Conservation (phyloP, 352 stramenopile genomes). For the Blastocystis sp. region DNA sequence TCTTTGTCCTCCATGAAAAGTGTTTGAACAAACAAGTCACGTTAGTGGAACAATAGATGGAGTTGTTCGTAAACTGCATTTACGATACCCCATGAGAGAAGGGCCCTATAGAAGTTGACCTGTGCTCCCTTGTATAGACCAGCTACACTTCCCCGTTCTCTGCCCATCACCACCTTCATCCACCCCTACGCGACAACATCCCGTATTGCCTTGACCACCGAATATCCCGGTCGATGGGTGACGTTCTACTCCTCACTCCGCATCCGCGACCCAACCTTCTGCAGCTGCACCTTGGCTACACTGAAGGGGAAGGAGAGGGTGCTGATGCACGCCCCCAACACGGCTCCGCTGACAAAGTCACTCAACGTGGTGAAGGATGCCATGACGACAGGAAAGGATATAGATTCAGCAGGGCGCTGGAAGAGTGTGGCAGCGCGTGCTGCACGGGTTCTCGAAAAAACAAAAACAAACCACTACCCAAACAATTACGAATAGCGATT, state of each 20-base stretch:
- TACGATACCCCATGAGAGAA: slow-evolving; percentile 81
- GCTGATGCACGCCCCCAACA: slow-evolving; percentile 76
- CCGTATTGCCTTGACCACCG: background rate
- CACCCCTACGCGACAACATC: background rate
- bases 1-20: slow-evolving; percentile 30
- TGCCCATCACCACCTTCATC: slow-evolving; percentile 55
- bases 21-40: background rate
- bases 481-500: slow-evolving; percentile 77
- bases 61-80: slow-evolving; percentile 76
- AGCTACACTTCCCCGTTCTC: slow-evolving; percentile 71
- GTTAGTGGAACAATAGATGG: slow-evolving; percentile 62
- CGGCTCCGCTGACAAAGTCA: slow-evolving; percentile 77
- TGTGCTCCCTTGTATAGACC: slow-evolving; percentile 76
- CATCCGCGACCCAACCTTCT: background rate
- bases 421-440: slow-evolving; percentile 69
- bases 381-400: background rate
- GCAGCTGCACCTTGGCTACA: slow-evolving; percentile 63
- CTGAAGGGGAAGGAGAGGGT: slow-evolving; percentile 74
- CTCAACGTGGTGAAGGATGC: slow-evolving; percentile 62
- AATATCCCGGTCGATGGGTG: background rate
- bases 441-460: slow-evolving; percentile 74
- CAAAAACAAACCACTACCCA: slow-evolving; percentile 78
- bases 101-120: slow-evolving; percentile 79
- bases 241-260: background rate
- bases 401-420: slow-evolving; percentile 65